Conservation (phyloP, 2,329 filamentous ascomycete species). For the Huntiella savannae region DNA sequence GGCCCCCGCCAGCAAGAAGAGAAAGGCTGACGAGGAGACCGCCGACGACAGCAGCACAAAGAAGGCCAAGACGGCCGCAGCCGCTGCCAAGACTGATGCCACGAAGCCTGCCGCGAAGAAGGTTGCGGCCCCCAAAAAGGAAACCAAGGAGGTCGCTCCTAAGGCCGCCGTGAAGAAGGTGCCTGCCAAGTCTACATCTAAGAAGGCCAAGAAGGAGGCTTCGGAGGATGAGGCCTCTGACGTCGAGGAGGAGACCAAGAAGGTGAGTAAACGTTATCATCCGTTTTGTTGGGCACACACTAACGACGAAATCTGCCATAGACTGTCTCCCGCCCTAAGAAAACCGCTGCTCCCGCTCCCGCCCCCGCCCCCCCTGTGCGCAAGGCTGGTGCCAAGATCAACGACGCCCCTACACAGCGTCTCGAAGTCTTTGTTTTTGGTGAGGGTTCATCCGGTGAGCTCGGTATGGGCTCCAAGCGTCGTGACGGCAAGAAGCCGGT, state of each 20-base stretch:
- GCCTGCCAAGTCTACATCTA: conserved; percentile 27
- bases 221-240: conserved; percentile 11
- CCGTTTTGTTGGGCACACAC: neutral
- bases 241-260: conserved; percentile 12
- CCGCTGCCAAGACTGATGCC: conserved; percentile 8
- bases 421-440: conserved; percentile 68
- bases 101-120: conserved; percentile 13
- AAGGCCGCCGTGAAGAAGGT: conserved; percentile 24
- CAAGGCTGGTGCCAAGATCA: conserved; percentile 47
- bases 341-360: conserved; percentile 14
- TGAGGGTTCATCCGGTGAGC: conserved; percentile 62
- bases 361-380: conserved; percentile 3
- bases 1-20: conserved; percentile 16
- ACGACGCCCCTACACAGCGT: conserved; percentile 39
- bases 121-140: conserved; percentile 24
- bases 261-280: conserved; percentile 12
- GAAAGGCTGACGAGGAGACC: conserved; percentile 12
- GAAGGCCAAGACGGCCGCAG: conserved; percentile 4
- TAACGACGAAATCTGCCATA: neutral
- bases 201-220: conserved; percentile 17
- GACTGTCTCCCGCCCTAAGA: conserved; percentile 21
- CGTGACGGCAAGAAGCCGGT: conserved; percentile 41
- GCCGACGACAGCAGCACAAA: conserved; percentile 7
- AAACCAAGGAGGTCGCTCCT: conserved; percentile 23
- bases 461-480: conserved; percentile 54